phyloP scores from a whole-genome alignment of 805 yeast genomes.

The Hagleromyces aurorensis region DNA sequence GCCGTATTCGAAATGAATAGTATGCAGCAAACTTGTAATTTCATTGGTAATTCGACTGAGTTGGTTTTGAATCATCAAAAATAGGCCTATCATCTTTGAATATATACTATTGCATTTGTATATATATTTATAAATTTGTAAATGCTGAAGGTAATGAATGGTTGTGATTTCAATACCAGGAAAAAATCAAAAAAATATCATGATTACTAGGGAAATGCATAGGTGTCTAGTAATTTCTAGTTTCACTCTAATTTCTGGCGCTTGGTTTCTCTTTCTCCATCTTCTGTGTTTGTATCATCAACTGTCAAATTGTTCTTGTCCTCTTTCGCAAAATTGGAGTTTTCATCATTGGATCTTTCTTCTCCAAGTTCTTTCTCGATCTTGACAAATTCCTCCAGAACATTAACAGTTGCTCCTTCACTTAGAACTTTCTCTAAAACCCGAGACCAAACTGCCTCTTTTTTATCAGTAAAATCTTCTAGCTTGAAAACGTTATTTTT shows the following conservation, averaged over 20 bases:
- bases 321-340: not conserved
- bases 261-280: too few species aligned
- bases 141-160: too few species aligned
- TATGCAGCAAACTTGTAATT: constrained; percentile 35
- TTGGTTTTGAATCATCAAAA: constrained; percentile 6
- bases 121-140: too few species aligned
- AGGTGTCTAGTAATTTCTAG: too few species aligned
- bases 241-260: too few species aligned
- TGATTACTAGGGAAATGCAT: too few species aligned
- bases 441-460: constrained; percentile 62
- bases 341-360: constrained; percentile 1
- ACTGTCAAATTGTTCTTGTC: too few species aligned
- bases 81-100: too few species aligned
- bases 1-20: constrained; percentile 13
- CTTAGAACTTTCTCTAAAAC: constrained; percentile 51
- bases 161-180: too few species aligned
- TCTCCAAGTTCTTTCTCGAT: constrained; percentile 21
- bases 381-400: constrained; percentile 33
- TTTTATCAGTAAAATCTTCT: constrained; percentile 53
- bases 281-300: too few species aligned
- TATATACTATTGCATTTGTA: too few species aligned
- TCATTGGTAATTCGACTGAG: constrained; percentile 28
- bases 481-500: constrained; percentile 58
- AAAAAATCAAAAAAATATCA: too few species aligned
- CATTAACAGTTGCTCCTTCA: constrained; percentile 35